Evolutionary conservation across 2,329 filamentous ascomycete genomes (phyloP), one percentile per base, ranked within the genome.

Genomic region (Sporothrix mexicana): DNA sequence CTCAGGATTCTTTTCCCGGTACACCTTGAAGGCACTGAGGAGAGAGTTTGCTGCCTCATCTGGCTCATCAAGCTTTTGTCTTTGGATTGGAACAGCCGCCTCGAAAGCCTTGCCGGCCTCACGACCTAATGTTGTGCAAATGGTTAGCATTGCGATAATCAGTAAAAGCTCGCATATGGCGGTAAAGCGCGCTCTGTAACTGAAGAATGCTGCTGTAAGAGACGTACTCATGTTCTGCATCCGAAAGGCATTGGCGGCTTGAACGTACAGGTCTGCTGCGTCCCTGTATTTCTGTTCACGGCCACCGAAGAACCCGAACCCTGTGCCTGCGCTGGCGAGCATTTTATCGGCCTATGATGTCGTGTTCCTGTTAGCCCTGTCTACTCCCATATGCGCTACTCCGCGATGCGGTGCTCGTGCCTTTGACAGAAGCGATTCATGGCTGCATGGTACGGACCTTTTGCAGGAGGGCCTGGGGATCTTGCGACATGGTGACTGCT

Each of bases 21-120:
- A 98, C 74, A 94, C 92, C 85, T 98, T 98, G 88, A 95, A 98
- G 70, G 96, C 96, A 81, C 98, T 95, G 78, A 92, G 89, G 68
- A 94, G 85, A 66, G 92, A 92, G 83, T 97, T 97, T 76, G 95
- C 95, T 66, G 94, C 94, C 80, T 98, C 96, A 80, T 97, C 93
- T 57, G 92, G 93, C 80, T 98, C 95, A 80, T 94, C 97, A 69
- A 98, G 88, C 78, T 95, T 91, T 76, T 90, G 87, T 68, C 85
- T 88, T 81, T 97, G 93, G 74, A 98, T 91, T 59, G 88, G 82
- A n/a, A 94, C 95, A 13, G 94, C 94, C 81, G 91, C 88, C 81
- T 97, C 94, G 77, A 97, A 97, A 13, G 94, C 91, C 79, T 92
- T 88, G 25, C 94, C 95, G 15, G 95, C 94, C 83, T 97, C 94